A percentile compares a stretch with the other conserved stretches of the same genome.
These are phyloP conservation scores for Lasiosphaeria ovina DNA, from an alignment of 495 filamentous ascomycete genomes.

Conservation along the genomic window DNA sequence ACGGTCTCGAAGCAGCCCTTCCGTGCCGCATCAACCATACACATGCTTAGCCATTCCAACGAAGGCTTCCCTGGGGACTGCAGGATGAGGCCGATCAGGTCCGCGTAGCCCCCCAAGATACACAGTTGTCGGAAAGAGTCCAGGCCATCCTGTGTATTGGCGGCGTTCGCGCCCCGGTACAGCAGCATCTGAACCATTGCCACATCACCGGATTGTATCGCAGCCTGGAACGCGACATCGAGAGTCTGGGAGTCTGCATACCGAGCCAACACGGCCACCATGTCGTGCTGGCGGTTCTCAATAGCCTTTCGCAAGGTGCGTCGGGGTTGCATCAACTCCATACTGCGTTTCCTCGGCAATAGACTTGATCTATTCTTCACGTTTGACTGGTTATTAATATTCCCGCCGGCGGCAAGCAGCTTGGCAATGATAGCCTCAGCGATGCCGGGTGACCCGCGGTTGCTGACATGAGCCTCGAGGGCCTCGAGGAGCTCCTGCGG, in stretches of 20 bases:
- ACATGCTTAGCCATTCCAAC: slow-evolving; percentile 34
- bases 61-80: slow-evolving; percentile 42
- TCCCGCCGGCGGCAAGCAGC: slow-evolving; percentile 40
- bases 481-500: slow-evolving; percentile 46
- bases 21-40: slow-evolving; percentile 44
- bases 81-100: slow-evolving; percentile 43
- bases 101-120: slow-evolving; percentile 35
- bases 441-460: slow-evolving; percentile 43
- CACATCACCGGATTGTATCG: slow-evolving; percentile 37
- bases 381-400: slow-evolving; percentile 40
- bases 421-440: slow-evolving; percentile 48
- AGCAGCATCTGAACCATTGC: slow-evolving; percentile 40
- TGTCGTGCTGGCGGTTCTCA: slow-evolving; percentile 43
- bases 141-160: slow-evolving; percentile 39
- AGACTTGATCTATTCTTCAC: slow-evolving; percentile 41
- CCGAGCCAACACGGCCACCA: slow-evolving; percentile 46
- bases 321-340: slow-evolving; percentile 44
- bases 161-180: slow-evolving; percentile 38
- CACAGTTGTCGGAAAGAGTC: slow-evolving; percentile 46
- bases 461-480: slow-evolving; percentile 41
- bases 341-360: slow-evolving; percentile 41
- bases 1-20: slow-evolving; percentile 45
- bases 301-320: slow-evolving; percentile 45
- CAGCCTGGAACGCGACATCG: slow-evolving; percentile 38
- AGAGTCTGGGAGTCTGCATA: slow-evolving; percentile 42